These are phyloP conservation scores for Aureobasidium sp. DNA, from an alignment of 2,329 filamentous ascomycete genomes.

Conservation along the genomic window DNA sequence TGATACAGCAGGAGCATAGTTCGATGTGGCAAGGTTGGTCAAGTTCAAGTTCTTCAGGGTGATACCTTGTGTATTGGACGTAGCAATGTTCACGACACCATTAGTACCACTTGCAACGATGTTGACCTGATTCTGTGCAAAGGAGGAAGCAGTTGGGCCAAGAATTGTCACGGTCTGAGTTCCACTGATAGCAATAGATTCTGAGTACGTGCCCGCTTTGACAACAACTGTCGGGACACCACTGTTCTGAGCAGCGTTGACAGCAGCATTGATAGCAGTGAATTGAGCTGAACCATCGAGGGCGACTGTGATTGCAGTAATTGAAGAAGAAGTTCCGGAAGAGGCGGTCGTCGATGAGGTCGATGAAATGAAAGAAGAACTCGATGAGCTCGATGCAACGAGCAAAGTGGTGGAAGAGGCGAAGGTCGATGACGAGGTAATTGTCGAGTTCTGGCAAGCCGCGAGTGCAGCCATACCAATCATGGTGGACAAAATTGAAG, in stretches of 20 bases:
- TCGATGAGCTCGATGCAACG: neutral
- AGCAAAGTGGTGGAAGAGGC: neutral
- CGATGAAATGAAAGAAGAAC: neutral
- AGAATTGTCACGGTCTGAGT: constrained; percentile 38
- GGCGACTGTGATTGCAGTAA: constrained; percentile 37
- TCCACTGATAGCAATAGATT: constrained; percentile 35
- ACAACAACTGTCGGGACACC: constrained; percentile 39
- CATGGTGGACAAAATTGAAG: constrained; percentile 43
- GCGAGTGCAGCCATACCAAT: constrained; percentile 25
- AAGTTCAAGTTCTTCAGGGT: constrained; percentile 37
- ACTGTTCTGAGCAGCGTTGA: constrained; percentile 31
- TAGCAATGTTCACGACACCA: constrained; percentile 26
- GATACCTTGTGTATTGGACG: constrained; percentile 28
- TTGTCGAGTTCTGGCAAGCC: constrained; percentile 32
- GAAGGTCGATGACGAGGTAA: neutral
- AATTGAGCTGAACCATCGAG: constrained; percentile 39
- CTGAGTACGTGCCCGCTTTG: constrained; percentile 40
- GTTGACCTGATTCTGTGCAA: constrained; percentile 32
- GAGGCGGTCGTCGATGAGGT: constrained; percentile 15
- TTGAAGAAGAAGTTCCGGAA: constrained; percentile 1
- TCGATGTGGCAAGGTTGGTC: constrained; percentile 26
- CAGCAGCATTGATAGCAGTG: constrained; percentile 38
- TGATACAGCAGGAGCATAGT: constrained; percentile 23
- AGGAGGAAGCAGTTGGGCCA: constrained; percentile 29
- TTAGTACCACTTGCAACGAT: constrained; percentile 25